These are phyloP conservation scores for Hypoxylon sp. DNA, from an alignment of 2,329 filamentous ascomycete species.

Conservation along the genomic window DNA sequence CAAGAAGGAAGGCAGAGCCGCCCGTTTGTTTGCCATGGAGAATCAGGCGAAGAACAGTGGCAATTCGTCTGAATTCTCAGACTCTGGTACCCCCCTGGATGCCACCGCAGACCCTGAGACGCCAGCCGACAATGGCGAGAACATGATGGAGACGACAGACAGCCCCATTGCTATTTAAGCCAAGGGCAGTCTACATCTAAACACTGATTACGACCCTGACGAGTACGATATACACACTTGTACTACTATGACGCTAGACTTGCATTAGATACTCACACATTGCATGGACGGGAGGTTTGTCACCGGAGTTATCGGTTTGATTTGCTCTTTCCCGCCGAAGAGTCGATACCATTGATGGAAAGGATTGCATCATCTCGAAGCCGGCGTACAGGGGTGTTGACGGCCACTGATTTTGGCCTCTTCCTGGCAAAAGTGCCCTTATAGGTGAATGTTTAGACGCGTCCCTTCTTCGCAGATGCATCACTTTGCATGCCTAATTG, in stretches of 20 bases:
- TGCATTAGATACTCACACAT: slow-evolving; percentile 37
- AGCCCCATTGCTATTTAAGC: slow-evolving; percentile 20
- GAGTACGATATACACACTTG: slow-evolving; percentile 28
- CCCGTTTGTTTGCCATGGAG: slow-evolving; percentile 54
- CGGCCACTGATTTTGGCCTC: slow-evolving; percentile 1
- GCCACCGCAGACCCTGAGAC: slow-evolving; percentile 44
- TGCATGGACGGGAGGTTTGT: slow-evolving; percentile 35
- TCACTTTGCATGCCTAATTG: slow-evolving; percentile 23
- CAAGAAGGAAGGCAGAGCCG: slow-evolving; percentile 57
- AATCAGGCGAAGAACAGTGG: slow-evolving; percentile 45
- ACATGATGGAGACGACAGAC: slow-evolving; percentile 24
- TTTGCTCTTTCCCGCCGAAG: slow-evolving; percentile 16
- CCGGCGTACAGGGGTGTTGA: slow-evolving; percentile 3
- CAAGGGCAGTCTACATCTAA: neutral
- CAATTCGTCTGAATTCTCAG: slow-evolving; percentile 50
- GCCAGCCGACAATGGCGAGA: slow-evolving; percentile 30
- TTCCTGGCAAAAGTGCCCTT: slow-evolving; percentile 11
- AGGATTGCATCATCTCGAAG: slow-evolving; percentile 10
- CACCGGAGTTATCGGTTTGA: slow-evolving; percentile 31
- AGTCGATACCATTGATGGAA: slow-evolving; percentile 9
- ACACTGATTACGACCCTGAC: slow-evolving; percentile 27
- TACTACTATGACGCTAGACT: slow-evolving; percentile 36
- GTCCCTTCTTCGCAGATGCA: slow-evolving; percentile 12
- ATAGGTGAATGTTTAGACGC: slow-evolving; percentile 24
- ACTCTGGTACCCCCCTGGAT: slow-evolving; percentile 46